These are phyloP conservation scores for Oenanthe sinensis DNA, from an alignment of 129 eudicot species.

Conservation along the genomic window DNA sequence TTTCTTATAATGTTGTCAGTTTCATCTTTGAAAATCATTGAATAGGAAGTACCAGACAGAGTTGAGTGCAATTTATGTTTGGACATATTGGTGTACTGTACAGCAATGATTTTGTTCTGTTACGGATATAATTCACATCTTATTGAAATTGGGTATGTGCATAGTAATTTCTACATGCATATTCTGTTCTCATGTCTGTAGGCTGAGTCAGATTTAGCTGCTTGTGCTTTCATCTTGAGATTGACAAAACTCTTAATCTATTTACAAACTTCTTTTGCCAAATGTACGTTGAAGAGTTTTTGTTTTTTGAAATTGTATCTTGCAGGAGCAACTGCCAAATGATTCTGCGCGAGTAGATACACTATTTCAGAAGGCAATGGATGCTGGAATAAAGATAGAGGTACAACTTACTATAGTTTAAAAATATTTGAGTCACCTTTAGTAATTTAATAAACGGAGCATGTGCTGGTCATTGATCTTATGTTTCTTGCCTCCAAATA, in stretches of 20 bases:
- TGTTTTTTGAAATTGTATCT: background rate
- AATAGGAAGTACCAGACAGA: background rate
- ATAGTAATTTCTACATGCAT: background rate
- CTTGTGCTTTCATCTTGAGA: background rate
- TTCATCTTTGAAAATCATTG: background rate
- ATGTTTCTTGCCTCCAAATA: background rate
- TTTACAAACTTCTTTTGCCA: background rate
- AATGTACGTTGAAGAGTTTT: background rate
- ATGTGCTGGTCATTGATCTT: background rate
- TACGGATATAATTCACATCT: background rate
- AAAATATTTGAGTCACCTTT: background rate
- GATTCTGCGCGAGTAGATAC: conserved; percentile 75
- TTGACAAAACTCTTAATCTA: background rate
- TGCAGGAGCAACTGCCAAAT: conserved; percentile 87
- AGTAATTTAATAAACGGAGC: background rate
- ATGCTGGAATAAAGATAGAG: conserved; percentile 83
- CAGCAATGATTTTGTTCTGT: background rate
- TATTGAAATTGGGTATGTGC: background rate
- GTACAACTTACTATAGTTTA: conserved; percentile 27
- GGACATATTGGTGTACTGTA: background rate
- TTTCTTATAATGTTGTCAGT: background rate
- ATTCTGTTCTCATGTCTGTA: too few species aligned
- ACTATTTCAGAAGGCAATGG: conserved; percentile 72
- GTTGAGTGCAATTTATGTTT: background rate
- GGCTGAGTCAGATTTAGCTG: too few species aligned